Percentiles rank a stretch among this genome's conserved stretches.
These are phyloP conservation scores for Mycena galopus DNA, from an alignment of 768 basidiomycete genomes.

Conservation along the genomic window DNA sequence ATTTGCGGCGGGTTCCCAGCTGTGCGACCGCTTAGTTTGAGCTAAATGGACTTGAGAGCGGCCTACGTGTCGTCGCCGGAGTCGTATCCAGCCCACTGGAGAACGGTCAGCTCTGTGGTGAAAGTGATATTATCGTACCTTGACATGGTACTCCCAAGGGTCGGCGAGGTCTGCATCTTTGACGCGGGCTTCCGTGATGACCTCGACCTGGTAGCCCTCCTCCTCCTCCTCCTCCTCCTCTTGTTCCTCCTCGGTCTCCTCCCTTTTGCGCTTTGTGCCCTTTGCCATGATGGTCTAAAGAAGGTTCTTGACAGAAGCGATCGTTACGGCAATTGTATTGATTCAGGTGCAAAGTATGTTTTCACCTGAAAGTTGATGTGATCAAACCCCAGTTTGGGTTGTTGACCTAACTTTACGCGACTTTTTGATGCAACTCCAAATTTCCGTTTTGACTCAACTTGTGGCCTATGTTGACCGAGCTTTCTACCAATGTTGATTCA, in stretches of 20 bases:
- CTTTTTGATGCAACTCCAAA: too few species aligned
- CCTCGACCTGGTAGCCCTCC: constrained; percentile 24
- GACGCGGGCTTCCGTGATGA: constrained; percentile 17
- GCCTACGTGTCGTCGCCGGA: constrained; percentile 64
- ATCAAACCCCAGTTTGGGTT: too few species aligned
- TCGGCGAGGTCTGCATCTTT: neutral
- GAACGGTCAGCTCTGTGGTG: neutral
- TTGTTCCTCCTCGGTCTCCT: constrained; percentile 2
- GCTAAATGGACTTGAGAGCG: constrained; percentile 55
- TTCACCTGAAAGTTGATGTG: too few species aligned
- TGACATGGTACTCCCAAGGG: constrained; percentile 17
- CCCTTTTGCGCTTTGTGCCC: constrained; percentile 13
- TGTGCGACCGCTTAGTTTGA: constrained; percentile 37
- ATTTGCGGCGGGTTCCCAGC: constrained; percentile 64
- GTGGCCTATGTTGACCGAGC: too few species aligned
- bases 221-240: constrained; percentile 4
- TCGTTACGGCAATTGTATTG: too few species aligned
- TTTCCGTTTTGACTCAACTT: too few species aligned
- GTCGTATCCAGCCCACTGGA: constrained; percentile 65
- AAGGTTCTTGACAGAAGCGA: too few species aligned
- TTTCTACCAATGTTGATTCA: too few species aligned
- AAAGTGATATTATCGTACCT: neutral
- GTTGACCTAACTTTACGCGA: too few species aligned
- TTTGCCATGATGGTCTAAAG: too few species aligned
- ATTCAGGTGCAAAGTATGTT: too few species aligned